Evolutionary conservation across 306 rosid species (phyloP).

Genomic region (Cicer pinnatifidum): DNA sequence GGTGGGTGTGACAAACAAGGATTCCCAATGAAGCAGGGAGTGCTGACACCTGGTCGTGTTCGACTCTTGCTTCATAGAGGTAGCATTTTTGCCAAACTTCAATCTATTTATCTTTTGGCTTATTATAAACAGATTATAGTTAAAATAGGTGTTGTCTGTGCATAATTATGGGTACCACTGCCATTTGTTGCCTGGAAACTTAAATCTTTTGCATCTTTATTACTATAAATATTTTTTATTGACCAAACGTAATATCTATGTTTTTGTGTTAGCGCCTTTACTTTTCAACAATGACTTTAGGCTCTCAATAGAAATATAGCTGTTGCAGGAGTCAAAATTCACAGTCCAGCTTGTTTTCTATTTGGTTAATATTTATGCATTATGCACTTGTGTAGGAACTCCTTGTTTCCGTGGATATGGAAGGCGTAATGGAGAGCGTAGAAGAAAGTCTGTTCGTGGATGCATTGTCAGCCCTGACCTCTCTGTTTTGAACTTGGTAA

Average conservation of each 20-base stretch:
- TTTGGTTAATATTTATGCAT: background rate
- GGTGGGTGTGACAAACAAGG: slow-evolving; percentile 54
- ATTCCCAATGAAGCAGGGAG: slow-evolving; percentile 55
- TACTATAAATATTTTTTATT: no score
- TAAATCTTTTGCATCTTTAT: background rate
- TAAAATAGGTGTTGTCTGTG: background rate
- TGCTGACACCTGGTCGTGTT: slow-evolving; percentile 54
- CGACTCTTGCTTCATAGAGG: slow-evolving; percentile 52
- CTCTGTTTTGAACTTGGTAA: slow-evolving; percentile 51
- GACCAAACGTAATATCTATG: background rate
- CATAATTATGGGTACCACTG: background rate
- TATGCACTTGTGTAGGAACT: slow-evolving; percentile 39
- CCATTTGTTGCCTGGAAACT: background rate
- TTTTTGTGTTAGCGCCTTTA: background rate
- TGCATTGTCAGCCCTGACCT: slow-evolving; percentile 55
- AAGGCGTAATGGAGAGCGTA: slow-evolving; percentile 53
- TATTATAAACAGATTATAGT: background rate
- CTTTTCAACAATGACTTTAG: background rate
- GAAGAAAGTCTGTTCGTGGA: slow-evolving; percentile 53
- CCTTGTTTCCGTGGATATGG: slow-evolving; percentile 54
- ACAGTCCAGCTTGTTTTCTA: background rate
- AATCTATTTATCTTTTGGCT: background rate
- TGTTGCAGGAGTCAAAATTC: background rate
- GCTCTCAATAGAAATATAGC: background rate
- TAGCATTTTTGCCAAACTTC: background rate